Evolutionary conservation across 805 yeast species (phyloP).

Genomic region (Nakazawaea siamensis): DNA sequence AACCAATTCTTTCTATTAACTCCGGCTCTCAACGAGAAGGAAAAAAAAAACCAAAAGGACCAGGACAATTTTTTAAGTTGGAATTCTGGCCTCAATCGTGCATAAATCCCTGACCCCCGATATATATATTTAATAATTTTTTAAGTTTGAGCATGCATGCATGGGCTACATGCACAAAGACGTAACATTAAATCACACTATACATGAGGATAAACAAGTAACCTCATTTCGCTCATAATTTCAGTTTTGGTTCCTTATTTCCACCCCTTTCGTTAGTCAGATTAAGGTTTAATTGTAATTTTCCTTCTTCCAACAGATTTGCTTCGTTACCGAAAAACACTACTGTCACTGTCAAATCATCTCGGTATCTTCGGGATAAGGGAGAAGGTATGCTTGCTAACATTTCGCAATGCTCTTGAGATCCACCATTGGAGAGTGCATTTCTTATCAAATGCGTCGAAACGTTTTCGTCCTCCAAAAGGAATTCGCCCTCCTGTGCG

Average conservation of each 20-base stretch:
- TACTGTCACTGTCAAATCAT: conserved; percentile 93
- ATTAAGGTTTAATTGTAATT: conserved; percentile 43
- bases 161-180: too few relatives aligned
- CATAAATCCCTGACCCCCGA: too few relatives aligned
- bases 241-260: conserved; percentile 39
- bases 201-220: too few relatives aligned
- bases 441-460: conserved; percentile 91
- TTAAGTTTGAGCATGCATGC: too few relatives aligned
- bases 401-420: conserved; percentile 81
- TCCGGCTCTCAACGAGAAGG: too few relatives aligned
- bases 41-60: too few relatives aligned
- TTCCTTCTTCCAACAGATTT: conserved; percentile 34
- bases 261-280: conserved; percentile 52
- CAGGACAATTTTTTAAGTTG: too few relatives aligned
- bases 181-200: too few relatives aligned
- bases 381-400: conserved; percentile 89
- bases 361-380: conserved; percentile 84
- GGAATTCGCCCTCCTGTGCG: conserved; percentile 29
- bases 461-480: conserved; percentile 78
- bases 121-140: too few relatives aligned
- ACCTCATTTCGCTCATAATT: conserved; percentile 9
- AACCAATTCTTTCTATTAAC: too few relatives aligned
- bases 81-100: too few relatives aligned
- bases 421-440: conserved; percentile 82
- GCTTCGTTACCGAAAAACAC: conserved; percentile 74